phyloP scores from a whole-genome alignment of 306 rosid species.

The Rosa multiflora region DNA sequence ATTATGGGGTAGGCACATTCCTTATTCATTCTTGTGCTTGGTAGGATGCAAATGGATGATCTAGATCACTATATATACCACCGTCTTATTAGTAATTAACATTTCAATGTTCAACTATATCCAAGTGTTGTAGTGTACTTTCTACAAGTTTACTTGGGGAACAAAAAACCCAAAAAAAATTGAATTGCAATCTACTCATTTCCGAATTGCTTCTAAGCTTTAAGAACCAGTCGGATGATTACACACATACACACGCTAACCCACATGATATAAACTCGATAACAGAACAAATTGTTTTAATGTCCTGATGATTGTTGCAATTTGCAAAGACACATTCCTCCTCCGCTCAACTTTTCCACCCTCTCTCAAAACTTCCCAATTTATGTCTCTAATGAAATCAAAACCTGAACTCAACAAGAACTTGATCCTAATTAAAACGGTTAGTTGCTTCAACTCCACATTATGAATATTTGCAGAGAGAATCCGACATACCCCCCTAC shows the following conservation, averaged over 20 bases:
- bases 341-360: too few relatives aligned
- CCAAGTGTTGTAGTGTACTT: too few relatives aligned
- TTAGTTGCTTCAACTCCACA: neutral
- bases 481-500: neutral
- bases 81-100: neutral
- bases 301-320: too few relatives aligned
- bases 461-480: neutral
- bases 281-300: too few relatives aligned
- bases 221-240: too few relatives aligned
- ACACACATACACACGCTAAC: too few relatives aligned
- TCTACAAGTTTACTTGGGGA: neutral
- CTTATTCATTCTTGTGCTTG: neutral
- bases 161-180: neutral
- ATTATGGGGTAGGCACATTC: neutral
- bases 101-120: neutral
- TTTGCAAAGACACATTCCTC: too few relatives aligned
- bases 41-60: neutral
- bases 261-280: too few relatives aligned
- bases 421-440: neutral
- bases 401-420: neutral
- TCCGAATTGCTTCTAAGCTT: too few relatives aligned
- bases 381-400: neutral
- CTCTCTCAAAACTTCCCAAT: too few relatives aligned
- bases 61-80: neutral
- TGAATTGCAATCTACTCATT: neutral